Conservation (phyloP, 805 yeast genomes). For the Ogataea trehalophila region DNA sequence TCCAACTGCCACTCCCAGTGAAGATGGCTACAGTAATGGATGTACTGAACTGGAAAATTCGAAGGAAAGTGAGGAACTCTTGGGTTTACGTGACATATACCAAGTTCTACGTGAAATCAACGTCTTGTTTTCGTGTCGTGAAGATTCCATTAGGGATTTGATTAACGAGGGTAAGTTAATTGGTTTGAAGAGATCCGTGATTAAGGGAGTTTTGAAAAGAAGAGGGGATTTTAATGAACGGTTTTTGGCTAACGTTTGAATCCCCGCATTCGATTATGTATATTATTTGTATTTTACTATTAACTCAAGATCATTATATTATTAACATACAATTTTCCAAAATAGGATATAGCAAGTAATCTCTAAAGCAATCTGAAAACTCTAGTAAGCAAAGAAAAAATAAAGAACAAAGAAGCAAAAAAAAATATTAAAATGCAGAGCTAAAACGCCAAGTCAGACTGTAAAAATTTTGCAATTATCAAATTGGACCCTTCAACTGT, state of each 20-base stretch:
- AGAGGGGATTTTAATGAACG: conserved; percentile 64
- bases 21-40: too few species aligned
- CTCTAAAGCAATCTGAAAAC: too few species aligned
- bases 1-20: too few species aligned
- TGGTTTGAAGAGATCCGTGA: conserved; percentile 53
- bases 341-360: too few species aligned
- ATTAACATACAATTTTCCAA: too few species aligned
- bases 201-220: conserved; percentile 62
- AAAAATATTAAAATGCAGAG: neutral
- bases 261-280: too few species aligned
- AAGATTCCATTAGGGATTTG: conserved; percentile 70
- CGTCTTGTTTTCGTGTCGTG: conserved; percentile 79
- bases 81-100: too few species aligned
- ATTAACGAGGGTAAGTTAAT: conserved; percentile 78
- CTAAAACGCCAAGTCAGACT: neutral
- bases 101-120: conserved; percentile 69
- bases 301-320: too few species aligned
- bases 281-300: too few species aligned
- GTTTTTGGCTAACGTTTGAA: conserved; percentile 19
- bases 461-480: neutral
- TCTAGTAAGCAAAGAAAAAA: neutral
- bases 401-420: neutral
- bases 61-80: too few species aligned
- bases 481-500: neutral
- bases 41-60: too few species aligned